Evolutionary conservation across 129 eudicot species (phyloP).

Genomic region (Tagetes erecta): DNA sequence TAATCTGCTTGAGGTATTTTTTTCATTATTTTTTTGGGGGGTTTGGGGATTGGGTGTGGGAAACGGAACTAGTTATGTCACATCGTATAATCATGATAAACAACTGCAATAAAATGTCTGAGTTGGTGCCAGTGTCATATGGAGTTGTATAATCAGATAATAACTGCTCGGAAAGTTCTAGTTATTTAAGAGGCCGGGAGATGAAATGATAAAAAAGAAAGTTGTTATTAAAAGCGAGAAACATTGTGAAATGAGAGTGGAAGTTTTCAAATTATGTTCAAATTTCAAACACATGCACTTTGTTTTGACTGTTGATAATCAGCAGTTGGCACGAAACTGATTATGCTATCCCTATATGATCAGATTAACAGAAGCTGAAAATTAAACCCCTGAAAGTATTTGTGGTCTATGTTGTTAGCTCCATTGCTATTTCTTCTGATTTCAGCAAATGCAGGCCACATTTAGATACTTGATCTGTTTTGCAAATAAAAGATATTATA

Average conservation of each 20-base stretch:
- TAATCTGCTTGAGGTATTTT: conserved; percentile 70
- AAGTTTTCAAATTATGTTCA: not conserved
- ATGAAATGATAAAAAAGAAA: not conserved
- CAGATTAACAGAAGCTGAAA: no score
- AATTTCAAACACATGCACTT: not conserved
- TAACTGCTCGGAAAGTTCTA: not conserved
- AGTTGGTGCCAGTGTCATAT: not conserved
- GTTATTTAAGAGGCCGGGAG: not conserved
- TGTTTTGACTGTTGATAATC: not conserved
- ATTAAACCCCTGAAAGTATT: not conserved
- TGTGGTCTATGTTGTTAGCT: not conserved
- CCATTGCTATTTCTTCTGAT: conserved; percentile 1
- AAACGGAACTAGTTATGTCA: not conserved
- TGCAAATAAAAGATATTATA: not conserved
- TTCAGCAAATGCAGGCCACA: not conserved
- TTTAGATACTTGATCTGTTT: not conserved
- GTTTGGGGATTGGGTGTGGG: not conserved
- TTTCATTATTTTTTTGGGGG: not conserved
- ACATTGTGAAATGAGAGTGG: not conserved
- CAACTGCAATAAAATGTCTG: not conserved
- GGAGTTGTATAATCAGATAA: not conserved
- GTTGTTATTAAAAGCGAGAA: not conserved
- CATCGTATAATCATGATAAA: not conserved
- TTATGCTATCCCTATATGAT: no score
- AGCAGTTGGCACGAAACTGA: not conserved